phyloP scores from a whole-genome alignment of 495 filamentous ascomycete genomes.

The Lindgomyces ingoldianus region DNA sequence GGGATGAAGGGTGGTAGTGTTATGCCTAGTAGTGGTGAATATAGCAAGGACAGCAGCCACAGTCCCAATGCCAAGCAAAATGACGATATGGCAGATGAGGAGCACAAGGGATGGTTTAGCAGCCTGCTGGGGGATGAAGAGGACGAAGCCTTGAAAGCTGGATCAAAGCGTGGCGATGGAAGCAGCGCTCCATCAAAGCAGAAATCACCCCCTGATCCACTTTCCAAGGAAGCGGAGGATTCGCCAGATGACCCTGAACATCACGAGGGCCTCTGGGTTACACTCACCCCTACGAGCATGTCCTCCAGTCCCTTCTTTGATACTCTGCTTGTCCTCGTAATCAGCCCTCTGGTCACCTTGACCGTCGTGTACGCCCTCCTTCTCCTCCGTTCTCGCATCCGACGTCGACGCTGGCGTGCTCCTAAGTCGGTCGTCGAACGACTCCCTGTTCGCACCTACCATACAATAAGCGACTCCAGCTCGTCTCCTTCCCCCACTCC shows the following conservation, averaged over 20 bases:
- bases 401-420: slow-evolving; percentile 88
- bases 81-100: slow-evolving; percentile 2
- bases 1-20: slow-evolving; percentile 65
- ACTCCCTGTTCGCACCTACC: slow-evolving; percentile 93
- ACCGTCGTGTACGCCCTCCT: slow-evolving; percentile 91
- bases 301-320: slow-evolving; percentile 95
- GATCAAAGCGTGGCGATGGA: background rate
- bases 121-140: slow-evolving; percentile 7
- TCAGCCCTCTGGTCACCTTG: slow-evolving; percentile 88
- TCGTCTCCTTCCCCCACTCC: slow-evolving; percentile 59
- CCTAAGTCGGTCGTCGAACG: slow-evolving; percentile 94
- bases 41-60: slow-evolving; percentile 50
- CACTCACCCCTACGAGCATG: slow-evolving; percentile 84
- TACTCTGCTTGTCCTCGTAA: slow-evolving; percentile 86
- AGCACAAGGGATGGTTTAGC: slow-evolving; percentile 30
- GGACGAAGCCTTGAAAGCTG: slow-evolving; percentile 14
- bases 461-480: slow-evolving; percentile 67
- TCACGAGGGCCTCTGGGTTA: slow-evolving; percentile 91
- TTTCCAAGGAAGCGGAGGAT: slow-evolving; percentile 13
- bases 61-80: background rate
- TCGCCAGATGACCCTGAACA: slow-evolving; percentile 44
- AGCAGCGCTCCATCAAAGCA: background rate
- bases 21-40: slow-evolving; percentile 78
- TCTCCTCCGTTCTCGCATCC: slow-evolving; percentile 82
- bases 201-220: background rate